Evolutionary conservation across 306 rosid species (phyloP).

Genomic region (Cucumis cinereus): DNA sequence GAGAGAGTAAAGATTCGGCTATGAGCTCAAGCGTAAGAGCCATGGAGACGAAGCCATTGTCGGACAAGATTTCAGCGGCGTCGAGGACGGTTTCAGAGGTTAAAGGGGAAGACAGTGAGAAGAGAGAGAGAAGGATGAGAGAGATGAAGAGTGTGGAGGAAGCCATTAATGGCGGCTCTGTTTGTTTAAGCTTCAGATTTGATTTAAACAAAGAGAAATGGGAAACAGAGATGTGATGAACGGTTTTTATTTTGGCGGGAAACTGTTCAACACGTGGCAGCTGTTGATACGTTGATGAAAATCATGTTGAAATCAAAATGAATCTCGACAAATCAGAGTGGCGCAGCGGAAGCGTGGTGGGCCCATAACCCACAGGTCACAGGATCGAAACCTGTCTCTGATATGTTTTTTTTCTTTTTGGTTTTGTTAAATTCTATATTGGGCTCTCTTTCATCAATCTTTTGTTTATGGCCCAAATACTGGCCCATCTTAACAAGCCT

Average conservation of each 20-base stretch:
- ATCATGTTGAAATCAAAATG: no score
- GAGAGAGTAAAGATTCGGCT: constrained; percentile 25
- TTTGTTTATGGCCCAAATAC: neutral
- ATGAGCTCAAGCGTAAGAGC: constrained; percentile 53
- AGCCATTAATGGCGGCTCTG: constrained; percentile 47
- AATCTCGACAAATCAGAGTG: neutral
- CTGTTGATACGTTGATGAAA: neutral
- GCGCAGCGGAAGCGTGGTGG: neutral
- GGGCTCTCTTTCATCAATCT: neutral
- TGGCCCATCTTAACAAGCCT: neutral
- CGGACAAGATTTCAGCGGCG: constrained; percentile 58
- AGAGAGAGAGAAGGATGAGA: constrained; percentile 13
- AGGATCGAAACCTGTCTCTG: neutral
- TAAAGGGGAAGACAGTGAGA: constrained; percentile 26
- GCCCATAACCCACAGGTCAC: neutral
- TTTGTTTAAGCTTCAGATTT: neutral
- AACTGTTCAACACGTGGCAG: neutral
- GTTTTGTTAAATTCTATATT: neutral
- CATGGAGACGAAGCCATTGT: constrained; percentile 63
- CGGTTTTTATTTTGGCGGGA: constrained; percentile 1
- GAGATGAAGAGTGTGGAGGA: constrained; percentile 13
- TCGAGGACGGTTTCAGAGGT: constrained; percentile 33
- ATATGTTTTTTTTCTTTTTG: neutral
- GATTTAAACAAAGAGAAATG: neutral
- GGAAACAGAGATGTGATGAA: neutral